These are phyloP conservation scores for Uronychia binucleata DNA, from an alignment of 73 alveolate genomes.

Conservation along the genomic window DNA sequence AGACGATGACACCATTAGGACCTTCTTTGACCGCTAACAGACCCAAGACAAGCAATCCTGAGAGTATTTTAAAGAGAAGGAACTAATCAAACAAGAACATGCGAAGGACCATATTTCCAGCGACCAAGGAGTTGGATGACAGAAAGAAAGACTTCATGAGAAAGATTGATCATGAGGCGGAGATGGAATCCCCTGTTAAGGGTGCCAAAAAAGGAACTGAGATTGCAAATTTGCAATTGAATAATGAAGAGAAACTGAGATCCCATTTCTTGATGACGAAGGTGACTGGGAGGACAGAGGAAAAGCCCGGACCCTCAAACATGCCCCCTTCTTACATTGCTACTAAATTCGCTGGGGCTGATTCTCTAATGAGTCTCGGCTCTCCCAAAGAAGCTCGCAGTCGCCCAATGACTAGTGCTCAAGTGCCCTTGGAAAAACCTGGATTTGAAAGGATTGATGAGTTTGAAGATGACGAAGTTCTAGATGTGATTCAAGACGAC, in stretches of 20 bases:
- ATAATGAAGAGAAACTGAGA: slow-evolving; percentile 29
- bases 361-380: neutral
- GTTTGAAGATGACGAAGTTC: neutral
- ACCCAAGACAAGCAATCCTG: slow-evolving; percentile 24
- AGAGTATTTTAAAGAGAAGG: slow-evolving; percentile 34
- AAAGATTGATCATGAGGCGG: slow-evolving; percentile 15
- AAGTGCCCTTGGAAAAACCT: neutral
- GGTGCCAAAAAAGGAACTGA: slow-evolving; percentile 14
- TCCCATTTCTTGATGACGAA: slow-evolving; percentile 27
- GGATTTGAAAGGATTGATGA: neutral
- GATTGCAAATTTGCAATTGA: slow-evolving; percentile 9
- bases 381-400: neutral
- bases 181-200: slow-evolving; percentile 10
- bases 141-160: slow-evolving; percentile 13
- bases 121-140: slow-evolving; percentile 31
- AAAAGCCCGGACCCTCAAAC: neutral
- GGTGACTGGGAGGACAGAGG: slow-evolving; percentile 16
- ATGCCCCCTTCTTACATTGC: neutral
- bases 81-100: slow-evolving; percentile 28
- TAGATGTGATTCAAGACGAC: neutral
- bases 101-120: slow-evolving; percentile 21
- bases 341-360: neutral
- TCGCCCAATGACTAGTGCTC: neutral
- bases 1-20: slow-evolving; percentile 42
- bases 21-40: slow-evolving; percentile 20